Base-by-base conservation (phyloP, 2,329 filamentous ascomycete genomes). In the Arthrobotrys entomopaga region DNA sequence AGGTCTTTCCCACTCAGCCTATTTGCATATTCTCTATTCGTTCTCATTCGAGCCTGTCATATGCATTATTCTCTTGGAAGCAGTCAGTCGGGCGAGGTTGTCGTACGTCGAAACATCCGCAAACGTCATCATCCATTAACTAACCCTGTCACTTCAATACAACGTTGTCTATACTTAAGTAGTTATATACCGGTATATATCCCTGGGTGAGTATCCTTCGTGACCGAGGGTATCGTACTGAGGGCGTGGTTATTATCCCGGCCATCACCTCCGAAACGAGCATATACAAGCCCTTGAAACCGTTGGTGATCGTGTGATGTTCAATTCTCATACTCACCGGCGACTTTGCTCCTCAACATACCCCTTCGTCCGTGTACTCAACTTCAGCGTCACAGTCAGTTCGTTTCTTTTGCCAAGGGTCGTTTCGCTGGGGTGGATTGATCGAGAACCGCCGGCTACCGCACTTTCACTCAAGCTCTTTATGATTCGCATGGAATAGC, bases 181-280 rank as follows among this genome's bases (percentile, higher is more conserved):
- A n/a, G n/a, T n/a, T n/a, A n/a, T n/a, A n/a, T n/a, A 34, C 29
- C 6, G 29, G 2, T 34, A 34, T 34, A 34, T 34, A n/a, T 34
- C 29, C 29, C 10, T 5, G 29, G 29, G 29, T 1, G 29, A 34
- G 29, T 34, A 34, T 34, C 29, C 7, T 34, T 34, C 10, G 29
- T 10, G 29, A 6, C 29, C 29, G 29, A 34, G 29, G 29, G 29
- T 34, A 34, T 34, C 10, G 29, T 2, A 34, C 10, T 34, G 29
- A 34, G 29, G 2, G 29, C 29, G 29, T 34, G 29, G 29, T 42
- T 29, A 10, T 29, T 40, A 54, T 43, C 38, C 60, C 49, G 61
- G 43, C 19, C 40, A 72, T 72, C 60, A 72, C 67, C 67, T 61
- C 67, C 60, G 60, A 72, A 72, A 72, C 48, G 20, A 72, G 67